Evolutionary conservation across 768 basidiomycete genomes (phyloP), one percentile per base, ranked within the genome.

Genomic region (Pleurotus tuoliensis): DNA sequence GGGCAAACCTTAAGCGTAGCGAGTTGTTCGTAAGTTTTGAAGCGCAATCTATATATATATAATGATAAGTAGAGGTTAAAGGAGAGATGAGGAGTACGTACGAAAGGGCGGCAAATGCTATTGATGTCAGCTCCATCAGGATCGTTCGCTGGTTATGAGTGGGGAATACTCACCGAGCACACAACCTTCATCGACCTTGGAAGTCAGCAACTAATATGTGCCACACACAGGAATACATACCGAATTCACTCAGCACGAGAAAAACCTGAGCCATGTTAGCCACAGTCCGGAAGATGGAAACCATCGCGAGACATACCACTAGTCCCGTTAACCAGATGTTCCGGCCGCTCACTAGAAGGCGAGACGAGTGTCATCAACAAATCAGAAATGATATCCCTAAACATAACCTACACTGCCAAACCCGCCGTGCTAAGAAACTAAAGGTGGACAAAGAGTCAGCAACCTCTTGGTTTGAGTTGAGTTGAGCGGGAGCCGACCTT

Each of bases 351-450:
- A 75, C 77, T 80, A 39, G 3, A 40, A 43, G 16, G 13, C 47
- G 47, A 22, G 2, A 47, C 22, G n/a, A 47, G 3, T 25, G 43
- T 27, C 5, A 15, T 22, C 13, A 1, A 9, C 24, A n/a, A 18
- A 30, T 24, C n/a, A 0, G n/a, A 4, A 20, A 34, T 7, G 3
- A 9, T 22, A 44, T 9, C 30, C 30, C 30, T 34, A 11, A 7
- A 11, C 30, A 47, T 39, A 13, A 68, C 76, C 61, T 50, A 78
- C 78, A 62, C 47, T 67, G 72, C 71, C 77, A 84, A 3, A 84
- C 70, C 1, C 82, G 79, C 59, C 73, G 66, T 0, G 73, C 63
- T 57, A 83, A 73, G 67, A 83, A 84, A 39, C 78, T 81, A 47
- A 16, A 27, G 34, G 1, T 4, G 13, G 11, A 40, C 22, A 20